A percentile compares a stretch with the other conserved stretches of the same genome.
Evolutionary conservation across 164 flowering plant genomes (phyloP).

Genomic region (Magnolia changhungtana): DNA sequence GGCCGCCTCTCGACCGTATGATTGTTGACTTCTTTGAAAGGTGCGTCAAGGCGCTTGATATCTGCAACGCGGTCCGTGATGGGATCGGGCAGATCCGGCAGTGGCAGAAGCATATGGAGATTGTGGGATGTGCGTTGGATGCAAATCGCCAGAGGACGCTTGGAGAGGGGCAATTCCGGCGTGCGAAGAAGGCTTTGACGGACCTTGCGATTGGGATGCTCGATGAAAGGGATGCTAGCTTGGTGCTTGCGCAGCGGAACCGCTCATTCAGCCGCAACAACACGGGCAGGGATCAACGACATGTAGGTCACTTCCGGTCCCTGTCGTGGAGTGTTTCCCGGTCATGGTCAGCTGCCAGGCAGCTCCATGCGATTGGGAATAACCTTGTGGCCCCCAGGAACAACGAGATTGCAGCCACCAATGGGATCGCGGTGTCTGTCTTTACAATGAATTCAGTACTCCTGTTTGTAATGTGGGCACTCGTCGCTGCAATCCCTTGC

Average conservation of each 20-base stretch:
- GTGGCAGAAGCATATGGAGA: slow-evolving; percentile 80
- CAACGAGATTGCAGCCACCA: slow-evolving; percentile 55
- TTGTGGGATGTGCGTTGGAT: slow-evolving; percentile 62
- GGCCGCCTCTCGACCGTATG: slow-evolving; percentile 55
- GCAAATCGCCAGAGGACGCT: slow-evolving; percentile 30
- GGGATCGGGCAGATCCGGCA: slow-evolving; percentile 81
- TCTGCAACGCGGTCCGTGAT: slow-evolving; percentile 84
- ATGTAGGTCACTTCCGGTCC: slow-evolving; percentile 58
- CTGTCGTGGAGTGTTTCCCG: slow-evolving; percentile 95
- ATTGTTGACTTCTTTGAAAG: slow-evolving; percentile 65
- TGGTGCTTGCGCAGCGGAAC: slow-evolving; percentile 49
- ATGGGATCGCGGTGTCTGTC: slow-evolving; percentile 62
- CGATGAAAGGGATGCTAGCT: slow-evolving; percentile 66
- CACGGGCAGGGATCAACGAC: slow-evolving; percentile 26
- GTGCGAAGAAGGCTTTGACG: slow-evolving; percentile 78
- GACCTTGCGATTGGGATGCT: slow-evolving; percentile 79
- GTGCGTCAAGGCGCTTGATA: slow-evolving; percentile 78
- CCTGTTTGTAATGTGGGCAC: slow-evolving; percentile 78
- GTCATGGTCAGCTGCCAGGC: slow-evolving; percentile 66
- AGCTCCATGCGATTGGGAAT: slow-evolving; percentile 79
- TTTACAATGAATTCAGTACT: slow-evolving; percentile 68
- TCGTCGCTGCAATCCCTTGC: slow-evolving; percentile 95
- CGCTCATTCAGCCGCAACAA: slow-evolving; percentile 69
- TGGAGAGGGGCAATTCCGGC: slow-evolving; percentile 79
- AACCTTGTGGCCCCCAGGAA: slow-evolving; percentile 55